A percentile compares a stretch with the other conserved stretches of the same genome.
Evolutionary conservation across 2,329 filamentous ascomycete genomes (phyloP).

Genomic region (Chaetomiaceae sp.): DNA sequence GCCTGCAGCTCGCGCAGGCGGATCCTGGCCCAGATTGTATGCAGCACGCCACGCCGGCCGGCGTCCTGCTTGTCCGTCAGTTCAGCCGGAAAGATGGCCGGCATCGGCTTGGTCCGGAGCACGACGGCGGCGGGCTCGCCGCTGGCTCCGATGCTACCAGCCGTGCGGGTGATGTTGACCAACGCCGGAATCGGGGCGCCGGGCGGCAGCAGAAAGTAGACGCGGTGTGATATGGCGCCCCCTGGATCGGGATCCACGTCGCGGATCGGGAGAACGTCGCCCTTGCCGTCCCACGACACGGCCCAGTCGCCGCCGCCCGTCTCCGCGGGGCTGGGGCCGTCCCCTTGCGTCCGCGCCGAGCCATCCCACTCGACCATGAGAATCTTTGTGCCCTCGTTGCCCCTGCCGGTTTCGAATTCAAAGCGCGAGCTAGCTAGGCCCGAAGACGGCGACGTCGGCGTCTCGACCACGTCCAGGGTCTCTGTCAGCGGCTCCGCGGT

Average conservation of each 20-base stretch:
- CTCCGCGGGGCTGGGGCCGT: constrained; percentile 37
- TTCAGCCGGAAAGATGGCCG: constrained; percentile 77
- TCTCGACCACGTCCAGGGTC: constrained; percentile 30
- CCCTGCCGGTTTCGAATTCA: constrained; percentile 73
- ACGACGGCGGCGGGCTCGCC: constrained; percentile 37
- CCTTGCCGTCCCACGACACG: constrained; percentile 78
- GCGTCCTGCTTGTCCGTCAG: constrained; percentile 60
- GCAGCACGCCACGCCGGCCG: constrained; percentile 73
- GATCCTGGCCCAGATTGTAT: constrained; percentile 86
- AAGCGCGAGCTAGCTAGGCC: constrained; percentile 66
- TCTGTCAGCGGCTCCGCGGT: constrained; percentile 11
- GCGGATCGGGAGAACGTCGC: constrained; percentile 59
- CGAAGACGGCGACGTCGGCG: constrained; percentile 41
- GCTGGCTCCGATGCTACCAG: constrained; percentile 15
- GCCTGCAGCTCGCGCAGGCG: constrained; percentile 66
- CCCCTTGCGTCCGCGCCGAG: constrained; percentile 24
- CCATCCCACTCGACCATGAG: constrained; percentile 87
- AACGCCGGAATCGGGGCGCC: constrained; percentile 64
- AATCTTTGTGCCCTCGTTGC: constrained; percentile 81
- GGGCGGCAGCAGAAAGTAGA: constrained; percentile 77
- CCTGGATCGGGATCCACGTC: constrained; percentile 43
- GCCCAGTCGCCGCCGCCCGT: constrained; percentile 55
- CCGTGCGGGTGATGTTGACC: constrained; percentile 54
- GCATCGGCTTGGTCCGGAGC: constrained; percentile 67
- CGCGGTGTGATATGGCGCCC: constrained; percentile 36